These are phyloP conservation scores for Drechslera avenae DNA, from an alignment of 2,329 filamentous ascomycete genomes.

Conservation along the genomic window DNA sequence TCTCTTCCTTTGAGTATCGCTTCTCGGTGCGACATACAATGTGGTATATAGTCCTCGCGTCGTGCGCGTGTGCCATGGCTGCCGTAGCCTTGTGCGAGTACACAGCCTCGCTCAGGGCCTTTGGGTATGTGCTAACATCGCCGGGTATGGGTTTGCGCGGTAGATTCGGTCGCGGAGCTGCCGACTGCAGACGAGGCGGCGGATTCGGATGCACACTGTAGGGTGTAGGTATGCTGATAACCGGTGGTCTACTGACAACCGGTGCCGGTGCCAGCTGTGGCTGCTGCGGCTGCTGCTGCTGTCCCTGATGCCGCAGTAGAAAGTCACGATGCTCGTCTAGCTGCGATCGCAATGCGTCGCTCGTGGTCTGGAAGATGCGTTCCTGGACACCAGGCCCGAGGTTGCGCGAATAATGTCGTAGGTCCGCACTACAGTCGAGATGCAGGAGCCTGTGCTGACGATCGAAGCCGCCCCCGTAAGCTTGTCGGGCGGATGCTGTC, in stretches of 20 bases:
- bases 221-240: neutral
- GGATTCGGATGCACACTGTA: conserved; percentile 4
- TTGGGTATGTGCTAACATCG: conserved; percentile 19
- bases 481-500: neutral
- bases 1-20: conserved; percentile 2
- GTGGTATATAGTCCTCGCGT: conserved; percentile 5
- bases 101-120: conserved; percentile 13
- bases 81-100: conserved; percentile 8
- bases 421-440: conserved; percentile 30
- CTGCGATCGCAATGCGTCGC: conserved; percentile 26
- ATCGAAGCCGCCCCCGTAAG: conserved; percentile 10
- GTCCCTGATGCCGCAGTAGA: conserved; percentile 19
- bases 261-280: conserved; percentile 16
- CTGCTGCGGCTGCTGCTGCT: conserved; percentile 11
- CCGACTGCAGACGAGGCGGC: conserved; percentile 16
- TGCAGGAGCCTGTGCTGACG: conserved; percentile 26
- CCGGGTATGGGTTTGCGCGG: conserved; percentile 8
- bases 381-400: conserved; percentile 31
- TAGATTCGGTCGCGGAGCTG: conserved; percentile 8
- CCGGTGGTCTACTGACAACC: conserved; percentile 9
- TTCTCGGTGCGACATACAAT: conserved; percentile 1
- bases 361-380: conserved; percentile 24
- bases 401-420: conserved; percentile 26
- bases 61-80: neutral
- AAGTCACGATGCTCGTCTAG: conserved; percentile 28